phyloP scores from a whole-genome alignment of 208 protist species.

The Crithidia brevicula region DNA sequence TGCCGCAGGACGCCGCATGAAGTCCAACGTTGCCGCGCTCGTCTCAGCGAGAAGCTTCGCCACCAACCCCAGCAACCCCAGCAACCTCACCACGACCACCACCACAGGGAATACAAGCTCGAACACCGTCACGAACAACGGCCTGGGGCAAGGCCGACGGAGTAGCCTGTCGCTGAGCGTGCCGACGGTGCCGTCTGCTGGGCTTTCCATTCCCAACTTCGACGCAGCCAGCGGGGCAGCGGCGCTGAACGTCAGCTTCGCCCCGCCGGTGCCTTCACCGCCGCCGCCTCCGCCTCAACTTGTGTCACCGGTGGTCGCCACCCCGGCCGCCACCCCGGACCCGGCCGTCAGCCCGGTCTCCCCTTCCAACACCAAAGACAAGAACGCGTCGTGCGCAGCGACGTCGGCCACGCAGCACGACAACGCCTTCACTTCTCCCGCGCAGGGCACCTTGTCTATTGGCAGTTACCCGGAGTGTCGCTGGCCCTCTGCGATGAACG shows the following conservation, averaged over 20 bases:
- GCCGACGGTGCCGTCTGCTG: not conserved
- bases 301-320: not conserved
- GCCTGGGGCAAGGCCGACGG: not conserved
- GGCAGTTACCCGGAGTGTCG: slow-evolving; percentile 5
- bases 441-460: not conserved
- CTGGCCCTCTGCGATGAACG: slow-evolving; percentile 6
- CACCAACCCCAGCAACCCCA: not conserved
- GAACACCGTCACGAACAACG: slow-evolving; percentile 5
- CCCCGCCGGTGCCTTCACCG: not conserved
- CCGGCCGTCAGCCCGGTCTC: not conserved
- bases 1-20: slow-evolving; percentile 18
- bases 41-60: not conserved
- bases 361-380: not conserved
- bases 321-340: too few species aligned
- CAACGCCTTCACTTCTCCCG: not conserved
- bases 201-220: slow-evolving; percentile 4
- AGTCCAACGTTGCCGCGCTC: slow-evolving; percentile 12
- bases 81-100: not conserved
- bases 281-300: not conserved
- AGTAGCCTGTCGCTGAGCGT: not conserved
- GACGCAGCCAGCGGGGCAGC: slow-evolving; percentile 3
- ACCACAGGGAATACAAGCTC: not conserved
- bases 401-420: not conserved
- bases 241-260: slow-evolving; percentile 13
- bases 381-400: too few species aligned